Base-by-base conservation (phyloP, 495 filamentous ascomycete genomes). In the Hyaloscypha hepaticicola region DNA sequence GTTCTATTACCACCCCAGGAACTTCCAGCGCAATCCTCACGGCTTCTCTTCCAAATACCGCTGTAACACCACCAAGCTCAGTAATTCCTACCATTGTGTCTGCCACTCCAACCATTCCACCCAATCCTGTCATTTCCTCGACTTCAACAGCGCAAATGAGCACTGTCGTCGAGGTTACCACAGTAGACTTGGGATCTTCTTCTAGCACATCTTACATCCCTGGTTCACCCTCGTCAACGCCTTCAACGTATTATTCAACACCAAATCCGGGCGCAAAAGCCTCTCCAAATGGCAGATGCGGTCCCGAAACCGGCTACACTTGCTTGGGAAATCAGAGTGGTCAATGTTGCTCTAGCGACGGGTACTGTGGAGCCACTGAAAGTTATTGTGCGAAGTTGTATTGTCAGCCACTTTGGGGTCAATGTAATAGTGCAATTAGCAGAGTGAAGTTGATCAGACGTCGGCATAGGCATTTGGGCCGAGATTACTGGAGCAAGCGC, bases 351-450 rank as follows among this genome's bases (percentile, higher is more conserved):
- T 56, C 53, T 1, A n/a, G 19, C 26, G 8, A 19, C 26, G 53
- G 53, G 25, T 56, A 29, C 16, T 56, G 53, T 29, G 53, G 53
- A 9, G 4, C 19, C 5, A 31, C 26, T 29, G 26, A 56, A 2
- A 26, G 11, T 56, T 29, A 56, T 29, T 56, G 53, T 19, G 53
- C 25, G 19, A 29, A 29, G 26, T 29, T 6, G 24, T 50, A 41
- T n/a, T 61, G 24, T 55, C 62, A 65, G 25, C 38, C 38, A 45
- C 38, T 45, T 45, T 45, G 38, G 38, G 38, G 38, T 9, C 4
- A 45, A 16, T 45, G 38, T 16, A 16, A 45, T 1, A 4, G 11
- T 45, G 16, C 38, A 11, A 45, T 16, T 4, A 45, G 38, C 16
- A 14, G 12, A 4, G 38, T 45, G 38, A 45, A 11, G 5, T 14